phyloP scores from a whole-genome alignment of 768 basidiomycete genomes.

The Pleurotus tuber-regium region DNA sequence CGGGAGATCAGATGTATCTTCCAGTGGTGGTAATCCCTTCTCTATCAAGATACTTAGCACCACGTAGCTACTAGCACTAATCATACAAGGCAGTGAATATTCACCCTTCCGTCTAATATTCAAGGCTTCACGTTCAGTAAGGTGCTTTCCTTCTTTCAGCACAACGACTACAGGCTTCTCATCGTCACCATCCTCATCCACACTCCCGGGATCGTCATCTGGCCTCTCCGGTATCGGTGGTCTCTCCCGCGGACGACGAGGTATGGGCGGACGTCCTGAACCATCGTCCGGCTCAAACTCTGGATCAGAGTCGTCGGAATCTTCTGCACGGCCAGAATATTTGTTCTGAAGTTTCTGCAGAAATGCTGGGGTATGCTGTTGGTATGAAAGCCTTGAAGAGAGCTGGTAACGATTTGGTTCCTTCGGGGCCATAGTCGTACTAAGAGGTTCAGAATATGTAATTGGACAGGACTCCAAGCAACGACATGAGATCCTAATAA shows the following conservation, averaged over 20 bases:
- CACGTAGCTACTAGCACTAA: slow-evolving; percentile 6
- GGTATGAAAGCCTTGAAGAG: slow-evolving; percentile 68
- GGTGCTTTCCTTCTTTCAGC: slow-evolving; percentile 83
- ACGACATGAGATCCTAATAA: too few relatives aligned
- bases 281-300: slow-evolving; percentile 65
- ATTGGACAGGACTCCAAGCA: too few relatives aligned
- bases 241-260: slow-evolving; percentile 37
- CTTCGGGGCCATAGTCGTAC: slow-evolving; percentile 41
- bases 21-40: slow-evolving; percentile 57
- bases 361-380: slow-evolving; percentile 58
- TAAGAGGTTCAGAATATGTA: too few relatives aligned
- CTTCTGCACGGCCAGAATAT: slow-evolving; percentile 43
- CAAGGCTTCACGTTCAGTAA: slow-evolving; percentile 75
- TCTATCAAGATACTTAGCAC: slow-evolving; percentile 34
- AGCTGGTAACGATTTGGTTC: slow-evolving; percentile 73
- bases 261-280: slow-evolving; percentile 71
- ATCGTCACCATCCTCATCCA: slow-evolving; percentile 67
- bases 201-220: slow-evolving; percentile 67
- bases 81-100: slow-evolving; percentile 12
- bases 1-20: slow-evolving; percentile 28
- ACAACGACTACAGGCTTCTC: slow-evolving; percentile 91
- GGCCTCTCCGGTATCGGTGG: slow-evolving; percentile 71
- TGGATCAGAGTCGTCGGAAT: slow-evolving; percentile 42
- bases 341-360: slow-evolving; percentile 63
- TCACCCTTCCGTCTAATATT: slow-evolving; percentile 72